A percentile compares a stretch with the other conserved stretches of the same genome.
Evolutionary conservation across 2,329 filamentous ascomycete species (phyloP).

Genomic region (Trichoderma koningii): DNA sequence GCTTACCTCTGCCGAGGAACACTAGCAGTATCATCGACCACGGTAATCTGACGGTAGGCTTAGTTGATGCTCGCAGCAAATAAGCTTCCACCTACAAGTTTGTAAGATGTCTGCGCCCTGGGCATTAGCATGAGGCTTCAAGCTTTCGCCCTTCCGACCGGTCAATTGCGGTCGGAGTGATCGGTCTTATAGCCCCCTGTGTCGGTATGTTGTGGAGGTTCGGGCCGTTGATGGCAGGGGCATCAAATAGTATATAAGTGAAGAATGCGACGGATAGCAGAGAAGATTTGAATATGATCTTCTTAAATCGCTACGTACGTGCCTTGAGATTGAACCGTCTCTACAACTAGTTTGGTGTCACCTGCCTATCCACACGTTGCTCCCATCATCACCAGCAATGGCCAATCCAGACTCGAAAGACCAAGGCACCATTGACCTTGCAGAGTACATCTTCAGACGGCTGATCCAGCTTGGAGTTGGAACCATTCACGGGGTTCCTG

Average conservation of each 20-base stretch:
- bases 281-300: background rate
- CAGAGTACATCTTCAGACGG: conserved; percentile 59
- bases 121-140: background rate
- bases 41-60: background rate
- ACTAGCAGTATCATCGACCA: background rate
- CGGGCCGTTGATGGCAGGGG: background rate
- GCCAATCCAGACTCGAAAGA: background rate
- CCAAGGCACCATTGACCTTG: conserved; percentile 13
- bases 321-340: background rate
- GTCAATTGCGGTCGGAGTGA: background rate
- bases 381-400: background rate
- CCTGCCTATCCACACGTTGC: no score
- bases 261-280: background rate
- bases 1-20: background rate
- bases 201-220: background rate
- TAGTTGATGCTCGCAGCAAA: background rate
- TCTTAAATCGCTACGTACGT: background rate
- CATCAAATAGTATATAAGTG: background rate
- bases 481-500: conserved; percentile 56
- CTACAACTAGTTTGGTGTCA: no score
- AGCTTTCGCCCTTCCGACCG: background rate
- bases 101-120: background rate
- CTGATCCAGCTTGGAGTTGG: conserved; percentile 60
- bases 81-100: background rate
- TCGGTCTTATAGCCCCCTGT: conserved; percentile 1